A percentile compares a stretch with the other conserved stretches of the same genome.
Evolutionary conservation across 1,139 yeast species (phyloP).

Genomic region (Torulaspora globosa): DNA sequence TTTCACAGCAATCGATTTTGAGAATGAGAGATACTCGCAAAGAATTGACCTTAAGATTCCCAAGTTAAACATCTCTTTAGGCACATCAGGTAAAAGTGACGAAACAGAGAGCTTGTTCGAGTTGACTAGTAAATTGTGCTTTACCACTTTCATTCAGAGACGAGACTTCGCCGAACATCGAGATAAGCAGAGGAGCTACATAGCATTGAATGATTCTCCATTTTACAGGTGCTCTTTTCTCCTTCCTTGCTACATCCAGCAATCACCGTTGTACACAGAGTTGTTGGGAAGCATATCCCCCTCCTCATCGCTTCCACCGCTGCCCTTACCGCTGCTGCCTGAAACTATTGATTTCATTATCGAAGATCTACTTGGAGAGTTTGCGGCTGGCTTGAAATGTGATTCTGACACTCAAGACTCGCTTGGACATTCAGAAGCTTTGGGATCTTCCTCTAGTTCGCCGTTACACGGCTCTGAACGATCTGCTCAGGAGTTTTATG

Average conservation of each 20-base stretch:
- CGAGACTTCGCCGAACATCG: conserved; percentile 47
- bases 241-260: conserved; percentile 48
- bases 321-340: conserved; percentile 56
- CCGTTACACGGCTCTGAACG: conserved; percentile 1
- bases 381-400: conserved; percentile 7
- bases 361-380: conserved; percentile 36
- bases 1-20: conserved; percentile 60
- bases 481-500: background rate
- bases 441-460: conserved; percentile 5
- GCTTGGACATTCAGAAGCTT: conserved; percentile 1
- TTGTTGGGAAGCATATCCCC: conserved; percentile 54
- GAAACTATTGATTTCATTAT: conserved; percentile 42
- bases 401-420: conserved; percentile 1
- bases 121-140: conserved; percentile 52
- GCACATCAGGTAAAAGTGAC: conserved; percentile 23
- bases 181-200: conserved; percentile 58
- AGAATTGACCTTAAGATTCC: conserved; percentile 53
- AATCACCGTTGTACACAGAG: conserved; percentile 42
- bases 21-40: conserved; percentile 61
- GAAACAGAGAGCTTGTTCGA: conserved; percentile 27
- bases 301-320: conserved; percentile 60
- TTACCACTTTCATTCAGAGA: conserved; percentile 60
- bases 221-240: conserved; percentile 75
- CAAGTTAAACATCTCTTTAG: conserved; percentile 33
- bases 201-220: conserved; percentile 72